Conservation (phyloP, 192 early-diverging fungal species). For the Backusella sp. region DNA sequence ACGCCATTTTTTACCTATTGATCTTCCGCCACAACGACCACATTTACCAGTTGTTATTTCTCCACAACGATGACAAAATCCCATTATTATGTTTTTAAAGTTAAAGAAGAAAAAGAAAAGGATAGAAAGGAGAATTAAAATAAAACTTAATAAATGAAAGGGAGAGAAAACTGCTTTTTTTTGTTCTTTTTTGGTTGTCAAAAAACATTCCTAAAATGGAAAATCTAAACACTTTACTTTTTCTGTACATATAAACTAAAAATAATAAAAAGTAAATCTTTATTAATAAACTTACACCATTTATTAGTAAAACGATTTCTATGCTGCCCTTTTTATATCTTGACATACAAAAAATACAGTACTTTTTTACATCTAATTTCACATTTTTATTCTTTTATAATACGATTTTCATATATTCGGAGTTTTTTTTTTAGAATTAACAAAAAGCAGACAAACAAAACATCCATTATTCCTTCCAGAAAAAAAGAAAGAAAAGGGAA, state of each 20-base stretch:
- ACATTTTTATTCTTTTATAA: neutral
- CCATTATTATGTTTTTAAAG: constrained; percentile 33
- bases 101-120: neutral
- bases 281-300: neutral
- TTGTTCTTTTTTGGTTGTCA: constrained; percentile 12
- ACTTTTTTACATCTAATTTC: neutral
- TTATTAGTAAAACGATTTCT: no score
- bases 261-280: neutral
- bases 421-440: neutral
- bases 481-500: neutral
- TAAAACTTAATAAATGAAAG: constrained; percentile 22
- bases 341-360: neutral
- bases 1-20: constrained; percentile 37
- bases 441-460: neutral
- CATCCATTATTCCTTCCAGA: neutral
- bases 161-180: constrained; percentile 3
- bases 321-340: no score
- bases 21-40: constrained; percentile 47
- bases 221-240: neutral
- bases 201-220: constrained; percentile 20
- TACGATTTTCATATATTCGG: neutral
- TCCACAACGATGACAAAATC: constrained; percentile 54
- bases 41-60: constrained; percentile 47
- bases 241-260: neutral
- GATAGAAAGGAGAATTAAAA: neutral